Percentiles rank a stretch among this genome's conserved stretches.
phyloP scores from a whole-genome alignment of 2,329 filamentous ascomycete genomes.

The Cladobotryum protrusum region DNA sequence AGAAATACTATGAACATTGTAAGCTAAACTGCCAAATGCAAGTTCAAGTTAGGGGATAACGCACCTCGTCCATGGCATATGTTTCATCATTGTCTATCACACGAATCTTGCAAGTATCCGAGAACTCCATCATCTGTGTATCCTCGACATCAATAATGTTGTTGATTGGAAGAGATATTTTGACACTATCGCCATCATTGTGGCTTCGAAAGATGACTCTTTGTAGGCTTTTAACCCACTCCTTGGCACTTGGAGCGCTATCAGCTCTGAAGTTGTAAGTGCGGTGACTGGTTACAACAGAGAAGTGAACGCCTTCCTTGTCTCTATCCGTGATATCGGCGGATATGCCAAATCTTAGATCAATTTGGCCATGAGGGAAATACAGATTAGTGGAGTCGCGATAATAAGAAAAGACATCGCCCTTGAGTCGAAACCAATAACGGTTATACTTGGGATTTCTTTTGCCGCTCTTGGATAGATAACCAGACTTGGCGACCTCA shows the following conservation, averaged over 20 bases:
- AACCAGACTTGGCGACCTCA: slow-evolving; percentile 75
- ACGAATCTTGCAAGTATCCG: slow-evolving; percentile 87
- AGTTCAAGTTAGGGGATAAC: slow-evolving; percentile 70
- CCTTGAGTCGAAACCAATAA: slow-evolving; percentile 91
- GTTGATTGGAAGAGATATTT: slow-evolving; percentile 82
- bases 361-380: slow-evolving; percentile 86
- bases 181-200: slow-evolving; percentile 95
- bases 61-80: slow-evolving; percentile 86
- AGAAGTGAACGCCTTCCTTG: slow-evolving; percentile 71
- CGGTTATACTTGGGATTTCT: slow-evolving; percentile 82
- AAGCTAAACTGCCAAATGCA: not conserved
- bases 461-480: slow-evolving; percentile 80
- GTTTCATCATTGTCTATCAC: slow-evolving; percentile 93
- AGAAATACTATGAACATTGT: slow-evolving; percentile 66
- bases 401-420: slow-evolving; percentile 88
- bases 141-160: slow-evolving; percentile 93
- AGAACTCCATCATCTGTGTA: slow-evolving; percentile 82
- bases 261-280: slow-evolving; percentile 87
- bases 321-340: slow-evolving; percentile 72
- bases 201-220: slow-evolving; percentile 93
- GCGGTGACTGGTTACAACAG: slow-evolving; percentile 73
- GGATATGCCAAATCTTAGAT: slow-evolving; percentile 84
- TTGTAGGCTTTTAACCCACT: slow-evolving; percentile 93
- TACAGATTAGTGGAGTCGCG: slow-evolving; percentile 78
- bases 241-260: slow-evolving; percentile 78